phyloP scores from a whole-genome alignment of 148 eudicot genomes.

The Amaranthus palmeri region DNA sequence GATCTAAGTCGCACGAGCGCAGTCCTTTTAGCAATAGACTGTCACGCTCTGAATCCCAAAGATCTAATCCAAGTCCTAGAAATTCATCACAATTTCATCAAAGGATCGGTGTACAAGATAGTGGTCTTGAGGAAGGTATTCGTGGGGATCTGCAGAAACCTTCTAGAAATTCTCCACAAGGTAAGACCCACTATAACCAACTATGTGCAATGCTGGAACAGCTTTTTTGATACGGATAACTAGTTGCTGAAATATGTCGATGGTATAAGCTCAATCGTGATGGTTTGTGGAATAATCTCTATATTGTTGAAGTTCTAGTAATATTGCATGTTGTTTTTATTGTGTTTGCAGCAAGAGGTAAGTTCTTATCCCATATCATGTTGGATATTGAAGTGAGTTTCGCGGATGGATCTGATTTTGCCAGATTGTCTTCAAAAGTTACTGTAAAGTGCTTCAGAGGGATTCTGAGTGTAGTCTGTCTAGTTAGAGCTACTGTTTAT shows the following conservation, averaged over 20 bases:
- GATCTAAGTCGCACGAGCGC: conserved; percentile 53
- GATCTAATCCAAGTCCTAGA: conserved; percentile 69
- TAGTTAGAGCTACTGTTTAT: conserved; percentile 60
- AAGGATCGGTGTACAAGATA: conserved; percentile 73
- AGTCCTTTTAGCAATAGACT: conserved; percentile 54
- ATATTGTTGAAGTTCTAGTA: conserved; percentile 19
- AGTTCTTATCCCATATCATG: conserved; percentile 79
- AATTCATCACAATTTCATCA: conserved; percentile 52
- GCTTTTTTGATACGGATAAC: conserved; percentile 26
- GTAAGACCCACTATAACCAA: conserved; percentile 44
- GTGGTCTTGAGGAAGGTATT: conserved; percentile 63
- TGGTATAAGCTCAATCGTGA: conserved; percentile 1
- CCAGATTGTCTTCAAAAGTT: conserved; percentile 49
- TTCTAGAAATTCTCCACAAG: conserved; percentile 82
- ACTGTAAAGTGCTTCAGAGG: conserved; percentile 50
- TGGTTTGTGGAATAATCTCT: background rate
- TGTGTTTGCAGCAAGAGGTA: conserved; percentile 97
- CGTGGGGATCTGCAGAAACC: conserved; percentile 77
- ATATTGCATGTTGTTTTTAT: conserved; percentile 49
- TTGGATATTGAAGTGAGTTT: conserved; percentile 78
- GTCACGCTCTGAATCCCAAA: conserved; percentile 71
- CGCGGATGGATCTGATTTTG: conserved; percentile 71
- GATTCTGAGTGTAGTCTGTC: conserved; percentile 46
- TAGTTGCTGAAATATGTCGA: conserved; percentile 4
- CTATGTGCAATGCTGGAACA: conserved; percentile 32